Conservation (phyloP, 306 rosid species). For the Casuarina cunninghamiana region DNA sequence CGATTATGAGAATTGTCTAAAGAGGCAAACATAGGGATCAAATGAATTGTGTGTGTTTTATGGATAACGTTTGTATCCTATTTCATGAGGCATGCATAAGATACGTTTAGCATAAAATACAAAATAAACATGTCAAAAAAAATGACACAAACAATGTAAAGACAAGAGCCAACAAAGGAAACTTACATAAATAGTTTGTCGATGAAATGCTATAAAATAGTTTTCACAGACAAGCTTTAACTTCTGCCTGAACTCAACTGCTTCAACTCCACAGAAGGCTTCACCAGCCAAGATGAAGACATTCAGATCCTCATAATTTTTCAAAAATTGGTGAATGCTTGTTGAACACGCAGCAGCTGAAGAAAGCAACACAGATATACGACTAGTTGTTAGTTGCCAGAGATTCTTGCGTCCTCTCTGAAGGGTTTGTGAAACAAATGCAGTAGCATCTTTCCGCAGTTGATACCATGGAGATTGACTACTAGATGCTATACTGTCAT, state of each 20-base stretch:
- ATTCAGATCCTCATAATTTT: slow-evolving; percentile 87
- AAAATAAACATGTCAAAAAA: slow-evolving; percentile 18
- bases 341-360: slow-evolving; percentile 79
- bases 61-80: not conserved
- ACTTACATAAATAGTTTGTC: slow-evolving; percentile 92
- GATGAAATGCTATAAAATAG: slow-evolving; percentile 86
- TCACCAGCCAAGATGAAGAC: slow-evolving; percentile 93
- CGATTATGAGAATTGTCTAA: not conserved
- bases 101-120: not conserved
- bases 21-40: not conserved
- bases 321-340: slow-evolving; percentile 95
- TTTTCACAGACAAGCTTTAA: slow-evolving; percentile 90
- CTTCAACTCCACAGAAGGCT: slow-evolving; percentile 96
- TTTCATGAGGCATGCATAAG: slow-evolving; percentile 5
- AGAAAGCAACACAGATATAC: slow-evolving; percentile 92
- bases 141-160: slow-evolving; percentile 19
- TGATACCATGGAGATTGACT: slow-evolving; percentile 95
- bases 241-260: slow-evolving; percentile 95
- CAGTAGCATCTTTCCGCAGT: slow-evolving; percentile 82
- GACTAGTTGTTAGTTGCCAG: slow-evolving; percentile 95
- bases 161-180: slow-evolving; percentile 29
- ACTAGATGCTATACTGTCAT: slow-evolving; percentile 58
- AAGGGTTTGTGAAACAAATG: slow-evolving; percentile 85
- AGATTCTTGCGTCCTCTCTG: slow-evolving; percentile 90
- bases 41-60: not conserved